phyloP scores from a whole-genome alignment of 176 grass and related monocot genomes.

The Paspalum notatum region DNA sequence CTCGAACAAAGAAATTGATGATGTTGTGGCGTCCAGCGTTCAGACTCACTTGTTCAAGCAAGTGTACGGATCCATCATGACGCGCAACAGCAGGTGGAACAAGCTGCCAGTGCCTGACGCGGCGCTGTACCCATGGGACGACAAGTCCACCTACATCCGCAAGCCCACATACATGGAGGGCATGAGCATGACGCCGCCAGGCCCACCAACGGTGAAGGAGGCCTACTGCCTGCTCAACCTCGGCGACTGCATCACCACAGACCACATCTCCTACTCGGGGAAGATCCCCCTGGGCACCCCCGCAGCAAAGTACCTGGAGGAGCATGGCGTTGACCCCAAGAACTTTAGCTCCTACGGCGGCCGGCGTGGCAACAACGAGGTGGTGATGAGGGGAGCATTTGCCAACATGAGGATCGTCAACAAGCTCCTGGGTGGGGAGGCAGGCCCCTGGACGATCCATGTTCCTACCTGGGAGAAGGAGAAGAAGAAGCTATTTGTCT shows the following conservation, averaged over 20 bases:
- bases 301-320: conserved; percentile 58
- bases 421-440: conserved; percentile 71
- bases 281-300: conserved; percentile 64
- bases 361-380: conserved; percentile 60
- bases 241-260: conserved; percentile 61
- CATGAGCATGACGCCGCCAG: conserved; percentile 59
- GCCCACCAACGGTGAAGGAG: conserved; percentile 44
- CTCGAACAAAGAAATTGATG: conserved; percentile 62
- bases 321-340: conserved; percentile 45
- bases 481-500: conserved; percentile 62
- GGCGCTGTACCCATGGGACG: conserved; percentile 56
- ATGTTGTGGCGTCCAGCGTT: conserved; percentile 57
- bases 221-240: conserved; percentile 66
- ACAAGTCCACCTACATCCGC: conserved; percentile 66
- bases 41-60: conserved; percentile 57
- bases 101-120: conserved; percentile 31
- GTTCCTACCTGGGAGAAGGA: conserved; percentile 59
- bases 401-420: conserved; percentile 73
- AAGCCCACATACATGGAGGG: conserved; percentile 58
- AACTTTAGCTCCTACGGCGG: conserved; percentile 61
- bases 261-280: conserved; percentile 69
- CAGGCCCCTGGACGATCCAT: conserved; percentile 79
- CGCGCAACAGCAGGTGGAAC: conserved; percentile 57
- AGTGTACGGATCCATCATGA: conserved; percentile 52
- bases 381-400: conserved; percentile 66